These are phyloP conservation scores for Cladophialophora yegresii DNA, from an alignment of 2,329 filamentous ascomycete species.

Conservation along the genomic window DNA sequence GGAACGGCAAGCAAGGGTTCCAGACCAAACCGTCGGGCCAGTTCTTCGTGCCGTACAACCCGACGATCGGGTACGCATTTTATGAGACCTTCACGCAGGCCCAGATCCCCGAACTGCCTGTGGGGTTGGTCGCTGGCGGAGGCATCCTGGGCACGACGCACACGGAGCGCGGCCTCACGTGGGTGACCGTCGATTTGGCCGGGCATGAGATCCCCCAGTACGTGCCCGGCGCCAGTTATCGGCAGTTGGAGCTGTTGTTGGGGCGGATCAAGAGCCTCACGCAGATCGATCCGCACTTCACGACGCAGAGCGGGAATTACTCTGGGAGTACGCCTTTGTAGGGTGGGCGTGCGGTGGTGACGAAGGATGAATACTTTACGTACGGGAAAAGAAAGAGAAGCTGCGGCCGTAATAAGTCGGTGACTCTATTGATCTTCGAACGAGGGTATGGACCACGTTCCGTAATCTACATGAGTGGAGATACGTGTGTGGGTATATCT, in stretches of 20 bases:
- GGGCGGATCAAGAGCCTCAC: constrained; percentile 54
- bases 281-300: constrained; percentile 23
- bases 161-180: constrained; percentile 50
- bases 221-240: constrained; percentile 66
- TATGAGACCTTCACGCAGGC: constrained; percentile 34
- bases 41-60: constrained; percentile 51
- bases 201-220: constrained; percentile 60
- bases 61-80: constrained; percentile 42
- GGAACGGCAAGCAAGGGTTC: constrained; percentile 54
- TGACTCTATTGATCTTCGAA: no score
- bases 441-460: no score
- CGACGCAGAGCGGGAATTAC: constrained; percentile 29
- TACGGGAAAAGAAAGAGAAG: no score
- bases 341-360: neutral
- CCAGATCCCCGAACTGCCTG: constrained; percentile 38
- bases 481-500: no score
- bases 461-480: no score
- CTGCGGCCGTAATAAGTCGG: no score
- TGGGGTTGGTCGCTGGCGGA: constrained; percentile 43
- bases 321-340: constrained; percentile 22
- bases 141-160: constrained; percentile 48
- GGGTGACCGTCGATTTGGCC: constrained; percentile 37
- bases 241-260: constrained; percentile 74
- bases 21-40: constrained; percentile 45
- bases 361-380: no score